Conservation (phyloP, 176 grass and related monocot genomes). For the Triticum monococcum region DNA sequence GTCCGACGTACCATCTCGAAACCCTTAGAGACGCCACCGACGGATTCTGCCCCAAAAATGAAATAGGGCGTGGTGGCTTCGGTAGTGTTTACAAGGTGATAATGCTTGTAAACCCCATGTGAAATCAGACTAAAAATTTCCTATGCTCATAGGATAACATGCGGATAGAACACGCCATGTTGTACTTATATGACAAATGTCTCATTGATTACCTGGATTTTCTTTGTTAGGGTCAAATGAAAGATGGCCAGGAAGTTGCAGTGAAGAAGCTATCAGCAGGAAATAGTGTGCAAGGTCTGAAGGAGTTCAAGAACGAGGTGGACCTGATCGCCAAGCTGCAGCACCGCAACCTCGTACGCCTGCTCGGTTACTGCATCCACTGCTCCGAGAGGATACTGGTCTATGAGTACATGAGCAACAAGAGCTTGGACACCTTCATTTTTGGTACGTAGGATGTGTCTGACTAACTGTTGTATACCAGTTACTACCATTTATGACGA, state of each 20-base stretch:
- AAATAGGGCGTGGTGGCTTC: conserved; percentile 57
- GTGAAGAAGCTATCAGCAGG: conserved; percentile 55
- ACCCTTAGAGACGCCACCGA: conserved; percentile 40
- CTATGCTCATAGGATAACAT: not conserved
- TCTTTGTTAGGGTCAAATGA: conserved; percentile 29
- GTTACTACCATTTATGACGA: not conserved
- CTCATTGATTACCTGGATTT: not conserved
- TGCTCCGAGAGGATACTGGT: conserved; percentile 41
- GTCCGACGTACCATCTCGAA: conserved; percentile 37
- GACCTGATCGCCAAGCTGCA: conserved; percentile 58
- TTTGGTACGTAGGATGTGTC: conserved; percentile 20
- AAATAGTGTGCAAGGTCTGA: conserved; percentile 33
- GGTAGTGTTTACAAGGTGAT: conserved; percentile 59
- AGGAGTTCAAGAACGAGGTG: conserved; percentile 83
- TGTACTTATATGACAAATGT: not conserved
- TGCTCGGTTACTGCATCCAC: conserved; percentile 63
- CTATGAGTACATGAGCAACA: conserved; percentile 70
- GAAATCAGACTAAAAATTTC: not conserved
- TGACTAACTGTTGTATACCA: not conserved
- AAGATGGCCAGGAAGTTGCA: conserved; percentile 53
- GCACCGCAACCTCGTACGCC: conserved; percentile 65
- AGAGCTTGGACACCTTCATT: conserved; percentile 64
- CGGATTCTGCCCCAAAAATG: conserved; percentile 29
- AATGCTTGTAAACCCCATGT: not conserved
- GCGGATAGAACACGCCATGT: not conserved